Base-by-base conservation (phyloP, 2,329 filamentous ascomycete species). In the Sclerotinia glacialis region DNA sequence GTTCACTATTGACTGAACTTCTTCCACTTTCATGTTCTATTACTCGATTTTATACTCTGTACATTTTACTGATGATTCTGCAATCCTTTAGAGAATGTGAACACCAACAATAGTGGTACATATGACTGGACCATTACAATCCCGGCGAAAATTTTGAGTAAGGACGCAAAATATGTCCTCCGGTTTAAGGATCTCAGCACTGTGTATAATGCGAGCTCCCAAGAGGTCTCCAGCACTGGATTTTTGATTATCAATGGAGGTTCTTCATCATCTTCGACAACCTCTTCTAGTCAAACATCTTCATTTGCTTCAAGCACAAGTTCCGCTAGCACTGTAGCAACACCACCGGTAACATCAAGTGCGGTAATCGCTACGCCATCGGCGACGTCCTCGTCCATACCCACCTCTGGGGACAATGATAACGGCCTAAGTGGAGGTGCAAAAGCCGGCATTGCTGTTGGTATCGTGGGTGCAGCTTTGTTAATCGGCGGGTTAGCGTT, bases 361-460 rank as follows among this genome's bases (percentile, higher is more conserved):
- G 46, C 31, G 31, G 52, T 21, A 23, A 54, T 54, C 6, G 52
- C 21, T 8, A 23, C 52, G 9, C 12, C 28, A 34, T 23, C 21
- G 2, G 28, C 58, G 16, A 26, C 58, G 18, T 23, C 28, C 8
- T 6, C 21, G 21, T 28, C 54, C 18, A 58, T 28, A 60, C 12
- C 58, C 14, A 60, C 7, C 12, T 26, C 28, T 49, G 44, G 3
- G 5, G 16, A 18, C 14, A 37, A n/a, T 49, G 16, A 11, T 8
- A 37, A n/a, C 37, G 47, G n/a, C 18, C 7, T 63, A 2, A 42
- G 47, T 42, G 11, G 31, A 42, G 47, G 60, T 28, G 47, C 47
- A 63, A 53, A 63, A 42, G 31, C 46, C 18, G 47, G 60, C 16
- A 63, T 63, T 42, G 47, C 60, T 40, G 60, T 53, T 21, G 60